These are phyloP conservation scores for Erythrobasidium hasegawianum DNA, from an alignment of 1,284 basidiomycete genomes.

Conservation along the genomic window DNA sequence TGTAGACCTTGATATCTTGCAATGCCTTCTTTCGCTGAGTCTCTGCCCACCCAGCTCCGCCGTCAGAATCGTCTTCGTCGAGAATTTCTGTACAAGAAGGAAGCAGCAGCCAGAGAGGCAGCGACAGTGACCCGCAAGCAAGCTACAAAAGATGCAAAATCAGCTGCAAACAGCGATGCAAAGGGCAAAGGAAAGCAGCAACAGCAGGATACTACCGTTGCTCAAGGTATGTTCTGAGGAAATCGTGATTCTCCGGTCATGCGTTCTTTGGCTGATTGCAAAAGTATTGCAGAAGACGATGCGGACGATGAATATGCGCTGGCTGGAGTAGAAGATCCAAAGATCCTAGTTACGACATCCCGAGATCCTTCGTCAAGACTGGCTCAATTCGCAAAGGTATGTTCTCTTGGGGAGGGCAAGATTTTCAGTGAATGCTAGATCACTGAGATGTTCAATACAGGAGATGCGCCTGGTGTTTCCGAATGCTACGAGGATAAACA, in stretches of 20 bases:
- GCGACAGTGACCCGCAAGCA: slow-evolving; percentile 93
- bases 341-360: slow-evolving; percentile 96
- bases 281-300: slow-evolving; percentile 52
- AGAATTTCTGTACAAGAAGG: slow-evolving; percentile 96
- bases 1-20: neutral
- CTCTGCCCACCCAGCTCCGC: slow-evolving; percentile 52
- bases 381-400: slow-evolving; percentile 91
- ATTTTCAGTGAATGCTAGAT: no score
- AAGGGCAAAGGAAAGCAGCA: slow-evolving; percentile 54
- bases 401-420: neutral
- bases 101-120: slow-evolving; percentile 86
- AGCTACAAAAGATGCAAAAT: slow-evolving; percentile 77
- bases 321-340: slow-evolving; percentile 92
- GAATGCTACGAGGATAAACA: slow-evolving; percentile 90
- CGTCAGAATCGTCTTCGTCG: slow-evolving; percentile 87
- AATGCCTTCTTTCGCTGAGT: neutral
- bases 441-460: no score
- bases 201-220: neutral
- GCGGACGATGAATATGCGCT: slow-evolving; percentile 96
- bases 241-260: no score
- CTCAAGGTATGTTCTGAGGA: no score
- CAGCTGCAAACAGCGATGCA: slow-evolving; percentile 84
- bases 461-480: slow-evolving; percentile 98
- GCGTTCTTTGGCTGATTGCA: no score
- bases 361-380: slow-evolving; percentile 91